Base-by-base conservation (phyloP, 192 early-diverging fungal genomes). In the Diversispora eburnea region DNA sequence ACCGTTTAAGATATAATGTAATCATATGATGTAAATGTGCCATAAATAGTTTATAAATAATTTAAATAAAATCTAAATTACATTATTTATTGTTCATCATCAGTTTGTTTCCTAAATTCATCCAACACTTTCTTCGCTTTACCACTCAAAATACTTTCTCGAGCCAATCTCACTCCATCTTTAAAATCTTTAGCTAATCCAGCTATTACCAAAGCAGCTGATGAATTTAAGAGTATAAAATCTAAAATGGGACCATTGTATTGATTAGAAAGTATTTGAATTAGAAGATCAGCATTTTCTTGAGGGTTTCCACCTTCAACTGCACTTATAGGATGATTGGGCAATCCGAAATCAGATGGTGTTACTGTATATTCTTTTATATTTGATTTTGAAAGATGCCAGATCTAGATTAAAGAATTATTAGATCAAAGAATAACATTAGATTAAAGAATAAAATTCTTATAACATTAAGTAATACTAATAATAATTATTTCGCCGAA, bases 171-270 rank as follows among this genome's bases (percentile, higher is more conserved):
- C 2, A 95, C 94, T 10, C 92, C 96, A 3, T 94, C 89, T 56
- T 86, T 82, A 74, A 92, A 89, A 61, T 87, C 81, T 4, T 66
- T 59, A 0, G 92, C 94, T 52, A 85, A 85, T 33, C 94, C 95
- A 33, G 91, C 81, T 43, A 97, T 88, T 33, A 87, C 89, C 75
- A 98, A 80, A 61, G 97, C 71, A 8, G 94, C 93, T n/a, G 90
- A 92, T 1, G 95, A 84, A 76, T 99, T 99, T 68, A 99, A 75
- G 47, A 97, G 83, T 10, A 99, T 93, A 84, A 93, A 99, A 77
- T 97, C 93, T 47, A 94, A 81, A 58, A 96, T 86, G 0, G 81
- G 84, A 0, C 81, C 81, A 56, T 83, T 78, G 46, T 94, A 79
- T 49, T 84, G 74, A 62, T 88, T 86, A 73, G 77, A 81, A n/a